phyloP scores from a whole-genome alignment of 2,329 filamentous ascomycete species.

The Cyanodermella asteris region DNA sequence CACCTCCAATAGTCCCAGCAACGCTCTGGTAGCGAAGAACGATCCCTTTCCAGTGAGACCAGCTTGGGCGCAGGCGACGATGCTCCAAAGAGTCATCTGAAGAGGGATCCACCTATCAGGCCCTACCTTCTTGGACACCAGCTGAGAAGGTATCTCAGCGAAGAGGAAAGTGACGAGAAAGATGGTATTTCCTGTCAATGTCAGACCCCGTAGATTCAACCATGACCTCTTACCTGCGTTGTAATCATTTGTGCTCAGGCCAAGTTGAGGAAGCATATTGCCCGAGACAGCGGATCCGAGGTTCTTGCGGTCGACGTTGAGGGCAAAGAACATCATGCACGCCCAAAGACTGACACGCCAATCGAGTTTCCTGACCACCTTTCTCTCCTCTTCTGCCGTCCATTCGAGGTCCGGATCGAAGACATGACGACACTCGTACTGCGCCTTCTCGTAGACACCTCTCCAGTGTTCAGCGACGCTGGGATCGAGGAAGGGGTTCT shows the following conservation, averaged over 20 bases:
- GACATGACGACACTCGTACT: constrained; percentile 23
- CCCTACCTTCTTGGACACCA: constrained; percentile 36
- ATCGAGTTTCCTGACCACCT: too few relatives aligned
- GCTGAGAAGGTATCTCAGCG: constrained; percentile 38
- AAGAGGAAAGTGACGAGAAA: constrained; percentile 29
- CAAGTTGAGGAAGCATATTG: constrained; percentile 28
- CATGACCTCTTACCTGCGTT: constrained; percentile 20
- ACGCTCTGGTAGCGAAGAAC: constrained; percentile 21
- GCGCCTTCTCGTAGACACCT: constrained; percentile 30
- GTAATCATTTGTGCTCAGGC: constrained; percentile 26
- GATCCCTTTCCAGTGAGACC: constrained; percentile 19
- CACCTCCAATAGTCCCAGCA: constrained; percentile 28
- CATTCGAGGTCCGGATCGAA: constrained; percentile 19
- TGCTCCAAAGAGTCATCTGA: constrained; percentile 33
- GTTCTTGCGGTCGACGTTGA: constrained; percentile 42
- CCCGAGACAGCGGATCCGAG: constrained; percentile 37
- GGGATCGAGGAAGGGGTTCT: constrained; percentile 27
- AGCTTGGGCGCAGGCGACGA: constrained; percentile 20
- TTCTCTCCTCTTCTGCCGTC: constrained; percentile 15
- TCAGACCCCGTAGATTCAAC: constrained; percentile 13
- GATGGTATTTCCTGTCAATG: constrained; percentile 25
- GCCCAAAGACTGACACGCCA: too few relatives aligned
- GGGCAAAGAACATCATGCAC: constrained; percentile 39
- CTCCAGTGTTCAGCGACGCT: constrained; percentile 31
- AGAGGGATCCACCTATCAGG: constrained; percentile 38